These are phyloP conservation scores for Triticum timopheevii DNA, from an alignment of 176 grass and related monocot genomes.

Conservation along the genomic window DNA sequence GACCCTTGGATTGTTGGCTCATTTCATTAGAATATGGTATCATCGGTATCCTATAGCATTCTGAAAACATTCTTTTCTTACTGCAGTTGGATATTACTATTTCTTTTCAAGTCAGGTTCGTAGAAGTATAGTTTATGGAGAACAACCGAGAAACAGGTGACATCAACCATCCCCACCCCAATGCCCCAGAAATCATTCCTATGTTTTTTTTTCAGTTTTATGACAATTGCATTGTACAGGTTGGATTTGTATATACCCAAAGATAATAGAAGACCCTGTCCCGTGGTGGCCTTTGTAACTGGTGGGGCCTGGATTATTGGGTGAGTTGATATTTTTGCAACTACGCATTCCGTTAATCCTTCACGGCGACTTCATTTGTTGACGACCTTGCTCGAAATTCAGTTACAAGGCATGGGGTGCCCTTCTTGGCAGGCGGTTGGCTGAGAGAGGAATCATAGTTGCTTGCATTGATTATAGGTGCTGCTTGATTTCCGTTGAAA, in stretches of 20 bases:
- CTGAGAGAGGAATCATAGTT: conserved; percentile 96
- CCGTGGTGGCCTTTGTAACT: conserved; percentile 95
- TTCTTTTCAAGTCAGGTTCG: conserved; percentile 88
- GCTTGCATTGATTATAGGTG: conserved; percentile 99
- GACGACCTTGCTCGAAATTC: conserved; percentile 14
- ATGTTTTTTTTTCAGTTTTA: conserved; percentile 8
- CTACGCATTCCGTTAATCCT: neutral
- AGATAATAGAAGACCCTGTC: conserved; percentile 55
- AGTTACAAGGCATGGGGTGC: conserved; percentile 99
- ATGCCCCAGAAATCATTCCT: neutral
- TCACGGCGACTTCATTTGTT: conserved; percentile 1
- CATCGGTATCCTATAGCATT: conserved; percentile 13
- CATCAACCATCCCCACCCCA: neutral
- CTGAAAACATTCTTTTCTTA: conserved; percentile 11
- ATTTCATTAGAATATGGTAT: neutral
- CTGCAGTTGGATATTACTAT: conserved; percentile 96
- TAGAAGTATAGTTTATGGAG: conserved; percentile 94
- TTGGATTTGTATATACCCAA: conserved; percentile 93
- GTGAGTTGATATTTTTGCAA: conserved; percentile 43
- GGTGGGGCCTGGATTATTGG: conserved; percentile 99
- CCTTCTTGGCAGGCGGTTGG: conserved; percentile 83
- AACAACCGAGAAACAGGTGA: conserved; percentile 92
- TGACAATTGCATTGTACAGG: conserved; percentile 40
- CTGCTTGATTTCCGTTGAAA: conserved; percentile 24
- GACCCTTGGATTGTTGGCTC: neutral